A percentile compares a stretch with the other conserved stretches of the same genome.
Conservation (phyloP, 805 yeast species). For the Priceomyces carsonii region DNA sequence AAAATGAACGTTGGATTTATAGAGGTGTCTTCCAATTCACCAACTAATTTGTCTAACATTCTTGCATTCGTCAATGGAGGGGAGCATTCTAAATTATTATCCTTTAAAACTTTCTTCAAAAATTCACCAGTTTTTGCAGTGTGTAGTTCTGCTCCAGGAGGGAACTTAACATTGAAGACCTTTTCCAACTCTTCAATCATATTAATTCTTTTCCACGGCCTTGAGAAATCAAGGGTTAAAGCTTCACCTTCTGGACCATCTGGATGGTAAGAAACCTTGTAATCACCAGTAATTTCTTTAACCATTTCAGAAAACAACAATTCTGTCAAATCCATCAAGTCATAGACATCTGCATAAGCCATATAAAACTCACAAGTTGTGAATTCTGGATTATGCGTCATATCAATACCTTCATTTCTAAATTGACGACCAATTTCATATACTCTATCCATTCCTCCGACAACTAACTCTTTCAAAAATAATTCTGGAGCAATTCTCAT, state of each 20-base stretch:
- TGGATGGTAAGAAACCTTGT: conserved; percentile 86
- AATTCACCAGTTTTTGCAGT: conserved; percentile 91
- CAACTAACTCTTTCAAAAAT: conserved; percentile 93
- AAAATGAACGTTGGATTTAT: conserved; percentile 97
- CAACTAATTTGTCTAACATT: conserved; percentile 97
- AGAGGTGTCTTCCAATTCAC: conserved; percentile 91
- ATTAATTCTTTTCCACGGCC: conserved; percentile 99
- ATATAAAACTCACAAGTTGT: conserved; percentile 98
- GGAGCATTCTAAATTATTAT: conserved; percentile 84
- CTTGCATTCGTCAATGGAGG: conserved; percentile 96
- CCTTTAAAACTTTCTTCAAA: conserved; percentile 74
- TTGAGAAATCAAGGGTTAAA: conserved; percentile 77
- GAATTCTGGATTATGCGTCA: conserved; percentile 99
- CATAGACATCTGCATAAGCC: conserved; percentile 96
- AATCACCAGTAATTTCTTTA: conserved; percentile 88
- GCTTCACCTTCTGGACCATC: conserved; percentile 87
- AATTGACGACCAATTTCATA: conserved; percentile 98
- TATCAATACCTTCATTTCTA: conserved; percentile 97
- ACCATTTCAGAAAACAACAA: conserved; percentile 95
- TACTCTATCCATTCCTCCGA: conserved; percentile 97
- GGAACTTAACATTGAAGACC: conserved; percentile 83
- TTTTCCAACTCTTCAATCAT: conserved; percentile 96
- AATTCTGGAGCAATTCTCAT: conserved; percentile 99
- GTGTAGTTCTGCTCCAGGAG: conserved; percentile 93
- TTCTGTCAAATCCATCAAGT: conserved; percentile 94